Conservation (phyloP, 345 rosid genomes). For the Cardamine resedifolia region DNA sequence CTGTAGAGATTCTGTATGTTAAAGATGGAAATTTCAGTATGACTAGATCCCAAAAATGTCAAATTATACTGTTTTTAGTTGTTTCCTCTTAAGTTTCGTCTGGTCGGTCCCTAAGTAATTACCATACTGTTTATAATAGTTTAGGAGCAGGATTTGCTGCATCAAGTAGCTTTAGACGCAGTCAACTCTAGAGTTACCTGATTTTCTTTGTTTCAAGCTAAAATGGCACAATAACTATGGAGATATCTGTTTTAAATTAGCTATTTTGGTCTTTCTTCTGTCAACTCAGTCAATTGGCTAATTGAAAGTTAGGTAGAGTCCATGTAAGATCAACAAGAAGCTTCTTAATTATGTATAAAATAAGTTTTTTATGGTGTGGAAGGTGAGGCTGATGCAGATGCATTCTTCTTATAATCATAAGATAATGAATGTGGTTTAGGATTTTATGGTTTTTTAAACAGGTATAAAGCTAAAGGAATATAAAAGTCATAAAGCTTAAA, state of each 20-base stretch:
- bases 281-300: neutral
- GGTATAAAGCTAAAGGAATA: conserved; percentile 21
- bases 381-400: conserved; percentile 28
- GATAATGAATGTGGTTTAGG: conserved; percentile 33
- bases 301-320: conserved; percentile 28
- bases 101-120: conserved; percentile 7
- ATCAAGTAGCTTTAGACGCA: neutral
- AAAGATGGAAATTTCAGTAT: conserved; percentile 16
- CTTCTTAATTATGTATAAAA: conserved; percentile 17
- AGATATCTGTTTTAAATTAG: neutral
- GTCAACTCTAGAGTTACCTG: neutral
- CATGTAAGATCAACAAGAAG: conserved; percentile 28
- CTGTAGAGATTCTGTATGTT: neutral
- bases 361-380: conserved; percentile 19
- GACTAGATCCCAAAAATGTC: conserved; percentile 8
- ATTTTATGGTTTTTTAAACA: conserved; percentile 19
- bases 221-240: neutral
- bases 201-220: neutral
- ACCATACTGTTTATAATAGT: neutral
- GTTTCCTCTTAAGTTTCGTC: conserved; percentile 6
- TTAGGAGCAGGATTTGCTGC: neutral
- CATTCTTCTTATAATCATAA: conserved; percentile 18
- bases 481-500: conserved; percentile 26
- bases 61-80: neutral
- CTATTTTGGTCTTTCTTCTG: neutral